Evolutionary conservation across 805 yeast genomes (phyloP).

Genomic region (Wickerhamiella sergipiensis): DNA sequence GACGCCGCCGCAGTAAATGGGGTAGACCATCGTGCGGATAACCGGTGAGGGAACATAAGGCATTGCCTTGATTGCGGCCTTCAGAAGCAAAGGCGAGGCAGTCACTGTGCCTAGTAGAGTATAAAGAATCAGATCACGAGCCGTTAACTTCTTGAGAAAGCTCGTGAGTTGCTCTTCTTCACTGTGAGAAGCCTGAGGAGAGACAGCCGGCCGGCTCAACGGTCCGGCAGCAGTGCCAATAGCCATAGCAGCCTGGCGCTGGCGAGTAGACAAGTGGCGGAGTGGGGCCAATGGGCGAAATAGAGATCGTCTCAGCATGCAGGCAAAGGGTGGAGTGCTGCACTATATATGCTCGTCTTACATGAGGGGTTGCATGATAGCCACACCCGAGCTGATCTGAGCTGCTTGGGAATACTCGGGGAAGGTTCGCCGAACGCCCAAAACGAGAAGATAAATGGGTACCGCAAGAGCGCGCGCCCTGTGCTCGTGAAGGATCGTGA

Average conservation of each 20-base stretch:
- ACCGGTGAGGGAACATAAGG: constrained; percentile 45
- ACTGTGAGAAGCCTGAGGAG: background rate
- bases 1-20: constrained; percentile 86
- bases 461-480: background rate
- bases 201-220: background rate
- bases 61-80: constrained; percentile 21
- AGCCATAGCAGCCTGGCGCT: constrained; percentile 14
- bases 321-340: background rate
- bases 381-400: background rate
- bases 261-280: constrained; percentile 15
- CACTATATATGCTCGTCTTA: background rate
- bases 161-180: constrained; percentile 5
- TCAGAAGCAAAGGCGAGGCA: constrained; percentile 21
- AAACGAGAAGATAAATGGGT: background rate
- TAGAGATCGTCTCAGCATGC: background rate
- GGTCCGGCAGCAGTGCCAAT: constrained; percentile 1
- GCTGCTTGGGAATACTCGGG: constrained; percentile 2
- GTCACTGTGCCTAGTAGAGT: constrained; percentile 23
- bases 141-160: constrained; percentile 18
- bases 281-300: background rate
- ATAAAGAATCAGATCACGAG: constrained; percentile 20
- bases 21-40: constrained; percentile 61
- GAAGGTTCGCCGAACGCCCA: background rate
- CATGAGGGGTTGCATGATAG: background rate
- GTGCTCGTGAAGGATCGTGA: background rate